Evolutionary conservation across 805 yeast genomes (phyloP).

Genomic region (Starmerella potacharoeniae): DNA sequence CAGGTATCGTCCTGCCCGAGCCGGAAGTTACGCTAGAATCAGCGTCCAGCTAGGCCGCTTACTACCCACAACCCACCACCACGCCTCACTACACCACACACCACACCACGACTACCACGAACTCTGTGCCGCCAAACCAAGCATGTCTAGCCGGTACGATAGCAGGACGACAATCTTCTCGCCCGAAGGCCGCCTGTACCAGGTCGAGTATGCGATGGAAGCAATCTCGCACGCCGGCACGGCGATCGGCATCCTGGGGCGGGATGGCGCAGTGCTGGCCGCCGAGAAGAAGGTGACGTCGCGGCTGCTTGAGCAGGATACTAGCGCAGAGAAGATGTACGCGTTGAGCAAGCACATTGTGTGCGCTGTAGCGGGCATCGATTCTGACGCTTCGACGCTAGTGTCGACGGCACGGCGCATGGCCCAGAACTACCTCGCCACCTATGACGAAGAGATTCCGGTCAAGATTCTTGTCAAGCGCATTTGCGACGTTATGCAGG

Average conservation of each 20-base stretch:
- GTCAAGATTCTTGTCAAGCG: constrained; percentile 79
- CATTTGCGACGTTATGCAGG: constrained; percentile 89
- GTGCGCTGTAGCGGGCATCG: constrained; percentile 96
- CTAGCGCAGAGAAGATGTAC: constrained; percentile 86
- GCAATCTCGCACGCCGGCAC: constrained; percentile 78
- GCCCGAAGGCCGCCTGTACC: constrained; percentile 96
- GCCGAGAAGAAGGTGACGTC: constrained; percentile 94
- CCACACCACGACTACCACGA: not conserved
- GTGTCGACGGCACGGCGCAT: constrained; percentile 74
- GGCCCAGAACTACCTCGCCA: constrained; percentile 76
- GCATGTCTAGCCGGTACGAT: constrained; percentile 88
- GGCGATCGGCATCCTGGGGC: constrained; percentile 63
- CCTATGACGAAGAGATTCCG: constrained; percentile 89
- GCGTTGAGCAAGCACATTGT: constrained; percentile 57
- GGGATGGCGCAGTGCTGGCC: constrained; percentile 86
- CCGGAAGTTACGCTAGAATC: too few species aligned
- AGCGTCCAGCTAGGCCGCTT: not conserved
- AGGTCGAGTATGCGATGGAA: constrained; percentile 92
- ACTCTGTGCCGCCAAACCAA: not conserved
- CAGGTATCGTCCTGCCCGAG: too few species aligned
- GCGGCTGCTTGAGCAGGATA: constrained; percentile 85
- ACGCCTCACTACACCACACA: not conserved
- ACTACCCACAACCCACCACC: not conserved
- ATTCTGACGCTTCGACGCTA: constrained; percentile 88
- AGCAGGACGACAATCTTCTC: constrained; percentile 97